Evolutionary conservation across 208 protist genomes (phyloP).

Genomic region (Trypanosoma conorhini): DNA sequence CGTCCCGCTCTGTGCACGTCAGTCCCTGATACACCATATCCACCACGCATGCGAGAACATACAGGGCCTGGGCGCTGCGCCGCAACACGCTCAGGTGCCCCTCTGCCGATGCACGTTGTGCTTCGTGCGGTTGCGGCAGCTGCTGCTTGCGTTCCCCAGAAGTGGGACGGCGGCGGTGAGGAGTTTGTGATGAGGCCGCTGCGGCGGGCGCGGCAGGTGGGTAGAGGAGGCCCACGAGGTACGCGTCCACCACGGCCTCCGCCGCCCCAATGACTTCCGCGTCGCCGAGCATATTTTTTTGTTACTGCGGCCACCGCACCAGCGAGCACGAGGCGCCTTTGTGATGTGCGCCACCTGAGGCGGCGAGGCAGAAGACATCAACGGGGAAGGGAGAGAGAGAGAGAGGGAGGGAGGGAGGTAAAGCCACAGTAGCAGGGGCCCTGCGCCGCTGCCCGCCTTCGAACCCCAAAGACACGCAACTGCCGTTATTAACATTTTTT

Average conservation of each 20-base stretch:
- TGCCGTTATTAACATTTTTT: too few species aligned
- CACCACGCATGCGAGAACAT: conserved; percentile 24
- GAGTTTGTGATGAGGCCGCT: conserved; percentile 11
- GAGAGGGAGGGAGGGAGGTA: too few species aligned
- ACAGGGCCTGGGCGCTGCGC: conserved; percentile 18
- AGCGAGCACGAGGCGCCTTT: background rate
- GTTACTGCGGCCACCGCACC: background rate
- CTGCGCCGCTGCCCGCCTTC: background rate
- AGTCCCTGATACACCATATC: conserved; percentile 24
- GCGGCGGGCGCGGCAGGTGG: background rate
- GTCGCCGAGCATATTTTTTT: conserved; percentile 9
- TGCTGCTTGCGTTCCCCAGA: background rate
- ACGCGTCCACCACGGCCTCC: conserved; percentile 25
- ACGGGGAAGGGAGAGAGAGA: conserved; percentile 17
- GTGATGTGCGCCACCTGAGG: background rate
- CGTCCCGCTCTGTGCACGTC: conserved; percentile 66
- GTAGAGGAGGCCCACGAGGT: conserved; percentile 13
- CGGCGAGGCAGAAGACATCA: conserved; percentile 2
- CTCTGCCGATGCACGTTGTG: background rate
- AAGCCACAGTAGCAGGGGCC: background rate
- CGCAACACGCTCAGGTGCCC: conserved; percentile 4
- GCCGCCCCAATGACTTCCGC: conserved; percentile 18
- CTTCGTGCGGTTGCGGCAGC: background rate
- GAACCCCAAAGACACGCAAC: too few species aligned
- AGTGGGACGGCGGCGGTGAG: background rate